phyloP scores from a whole-genome alignment of 352 stramenopile genomes.

The Globisporangium cystogenes region DNA sequence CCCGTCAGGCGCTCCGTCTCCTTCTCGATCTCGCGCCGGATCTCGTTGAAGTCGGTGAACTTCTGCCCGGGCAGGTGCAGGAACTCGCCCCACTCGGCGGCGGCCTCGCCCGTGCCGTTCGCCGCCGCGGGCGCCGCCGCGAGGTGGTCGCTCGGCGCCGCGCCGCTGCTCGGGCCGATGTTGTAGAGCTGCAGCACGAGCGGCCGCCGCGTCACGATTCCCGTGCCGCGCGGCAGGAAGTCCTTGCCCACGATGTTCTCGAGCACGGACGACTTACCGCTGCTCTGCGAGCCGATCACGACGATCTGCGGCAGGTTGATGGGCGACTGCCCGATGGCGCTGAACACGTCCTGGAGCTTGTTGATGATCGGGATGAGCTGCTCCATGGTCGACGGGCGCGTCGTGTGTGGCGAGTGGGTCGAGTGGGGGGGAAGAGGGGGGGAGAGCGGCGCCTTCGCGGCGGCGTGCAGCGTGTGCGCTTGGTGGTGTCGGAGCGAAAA shows the following conservation, averaged over 20 bases:
- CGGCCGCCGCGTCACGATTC: slow-evolving; percentile 98
- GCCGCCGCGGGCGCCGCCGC: slow-evolving; percentile 12
- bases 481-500: background rate
- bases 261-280: slow-evolving; percentile 95
- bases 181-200: slow-evolving; percentile 99
- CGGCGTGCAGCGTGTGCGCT: background rate
- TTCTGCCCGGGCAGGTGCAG: slow-evolving; percentile 94
- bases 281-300: slow-evolving; percentile 96
- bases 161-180: slow-evolving; percentile 25
- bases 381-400: slow-evolving; percentile 91
- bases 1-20: slow-evolving; percentile 96
- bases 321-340: slow-evolving; percentile 91
- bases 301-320: slow-evolving; percentile 98
- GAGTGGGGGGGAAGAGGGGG: background rate
- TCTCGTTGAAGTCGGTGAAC: slow-evolving; percentile 97
- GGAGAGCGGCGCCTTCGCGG: background rate
- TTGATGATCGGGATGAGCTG: slow-evolving; percentile 99
- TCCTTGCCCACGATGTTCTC: slow-evolving; percentile 94
- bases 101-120: slow-evolving; percentile 24
- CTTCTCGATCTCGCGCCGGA: slow-evolving; percentile 96
- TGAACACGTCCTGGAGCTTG: slow-evolving; percentile 99
- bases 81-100: slow-evolving; percentile 98
- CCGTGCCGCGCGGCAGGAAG: slow-evolving; percentile 96
- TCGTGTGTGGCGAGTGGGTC: background rate
- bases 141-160: slow-evolving; percentile 15